Conservation (phyloP, 805 yeast genomes). For the Pichia thaimueangensis region DNA sequence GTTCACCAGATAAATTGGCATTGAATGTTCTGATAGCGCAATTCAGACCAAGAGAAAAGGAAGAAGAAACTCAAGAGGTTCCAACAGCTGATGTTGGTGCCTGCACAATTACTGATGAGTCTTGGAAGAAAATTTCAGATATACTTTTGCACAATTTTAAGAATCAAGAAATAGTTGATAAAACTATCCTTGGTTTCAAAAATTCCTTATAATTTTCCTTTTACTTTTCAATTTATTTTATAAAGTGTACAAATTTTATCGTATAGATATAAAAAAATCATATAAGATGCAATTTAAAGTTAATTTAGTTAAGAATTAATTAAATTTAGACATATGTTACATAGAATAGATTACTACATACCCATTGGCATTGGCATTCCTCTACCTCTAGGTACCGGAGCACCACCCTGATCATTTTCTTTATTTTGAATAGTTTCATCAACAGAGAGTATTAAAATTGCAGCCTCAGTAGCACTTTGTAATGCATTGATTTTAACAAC, state of each 20-base stretch:
- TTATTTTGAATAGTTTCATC: slow-evolving; percentile 87
- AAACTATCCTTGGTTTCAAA: slow-evolving; percentile 4
- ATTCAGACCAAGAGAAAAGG: slow-evolving; percentile 2
- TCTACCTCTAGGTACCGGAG: slow-evolving; percentile 46
- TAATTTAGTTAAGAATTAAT: too few species aligned
- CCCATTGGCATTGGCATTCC: slow-evolving; percentile 46
- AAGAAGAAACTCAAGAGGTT: neutral
- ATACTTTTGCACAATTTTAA: slow-evolving; percentile 7
- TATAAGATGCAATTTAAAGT: neutral
- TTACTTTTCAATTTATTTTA: neutral
- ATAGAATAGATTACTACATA: slow-evolving; percentile 7
- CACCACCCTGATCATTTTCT: slow-evolving; percentile 41
- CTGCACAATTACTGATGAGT: neutral
- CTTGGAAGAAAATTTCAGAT: slow-evolving; percentile 12
- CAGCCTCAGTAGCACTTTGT: slow-evolving; percentile 95
- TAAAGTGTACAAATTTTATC: neutral
- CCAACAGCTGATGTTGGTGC: neutral
- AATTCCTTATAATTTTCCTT: neutral
- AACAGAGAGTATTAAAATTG: slow-evolving; percentile 84
- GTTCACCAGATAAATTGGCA: slow-evolving; percentile 3
- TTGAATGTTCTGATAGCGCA: slow-evolving; percentile 15
- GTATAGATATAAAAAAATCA: neutral
- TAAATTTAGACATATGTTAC: too few species aligned
- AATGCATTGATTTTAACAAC: slow-evolving; percentile 91
- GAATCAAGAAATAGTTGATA: neutral